Percentiles rank a stretch among this genome's conserved stretches.
Evolutionary conservation across 768 basidiomycete genomes (phyloP).

Genomic region (Hypholoma fasciculare): DNA sequence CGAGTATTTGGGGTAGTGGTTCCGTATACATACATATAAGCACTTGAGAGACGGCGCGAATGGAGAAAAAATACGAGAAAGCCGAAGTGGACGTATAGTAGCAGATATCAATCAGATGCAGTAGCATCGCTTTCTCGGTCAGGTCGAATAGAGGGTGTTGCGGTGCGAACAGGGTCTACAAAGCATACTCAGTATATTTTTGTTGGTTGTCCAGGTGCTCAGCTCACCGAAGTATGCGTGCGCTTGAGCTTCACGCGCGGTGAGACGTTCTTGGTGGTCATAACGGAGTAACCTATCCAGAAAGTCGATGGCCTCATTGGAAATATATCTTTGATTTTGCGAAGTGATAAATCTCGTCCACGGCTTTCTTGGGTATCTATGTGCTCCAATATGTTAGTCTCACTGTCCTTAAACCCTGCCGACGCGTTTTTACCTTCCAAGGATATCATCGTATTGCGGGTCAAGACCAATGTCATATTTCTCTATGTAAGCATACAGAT

Average conservation of each 20-base stretch:
- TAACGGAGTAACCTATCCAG: constrained; percentile 94
- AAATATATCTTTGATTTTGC: constrained; percentile 94
- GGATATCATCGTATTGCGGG: constrained; percentile 92
- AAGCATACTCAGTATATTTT: constrained; percentile 9
- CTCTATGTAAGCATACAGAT: constrained; percentile 88
- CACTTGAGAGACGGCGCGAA: no score
- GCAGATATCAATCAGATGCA: not conserved
- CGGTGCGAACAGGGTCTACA: constrained; percentile 69
- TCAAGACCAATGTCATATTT: constrained; percentile 96
- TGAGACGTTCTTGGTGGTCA: constrained; percentile 96
- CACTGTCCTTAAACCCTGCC: not conserved
- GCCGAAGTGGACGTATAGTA: not conserved
- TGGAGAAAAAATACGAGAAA: not conserved
- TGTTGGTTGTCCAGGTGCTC: constrained; percentile 7
- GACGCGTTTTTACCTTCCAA: constrained; percentile 60
- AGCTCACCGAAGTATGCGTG: constrained; percentile 86
- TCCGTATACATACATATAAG: no score
- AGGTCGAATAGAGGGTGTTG: constrained; percentile 38
- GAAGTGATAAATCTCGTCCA: constrained; percentile 96
- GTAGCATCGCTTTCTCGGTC: constrained; percentile 52
- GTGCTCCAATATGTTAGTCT: constrained; percentile 7
- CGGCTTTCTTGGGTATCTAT: constrained; percentile 87
- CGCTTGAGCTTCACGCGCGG: constrained; percentile 88
- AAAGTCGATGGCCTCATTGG: constrained; percentile 96
- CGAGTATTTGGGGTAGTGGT: no score